Evolutionary conservation across 2,329 filamentous ascomycete genomes (phyloP), one percentile per base, ranked within the genome.

Genomic region (Lecanosticta acicola): DNA sequence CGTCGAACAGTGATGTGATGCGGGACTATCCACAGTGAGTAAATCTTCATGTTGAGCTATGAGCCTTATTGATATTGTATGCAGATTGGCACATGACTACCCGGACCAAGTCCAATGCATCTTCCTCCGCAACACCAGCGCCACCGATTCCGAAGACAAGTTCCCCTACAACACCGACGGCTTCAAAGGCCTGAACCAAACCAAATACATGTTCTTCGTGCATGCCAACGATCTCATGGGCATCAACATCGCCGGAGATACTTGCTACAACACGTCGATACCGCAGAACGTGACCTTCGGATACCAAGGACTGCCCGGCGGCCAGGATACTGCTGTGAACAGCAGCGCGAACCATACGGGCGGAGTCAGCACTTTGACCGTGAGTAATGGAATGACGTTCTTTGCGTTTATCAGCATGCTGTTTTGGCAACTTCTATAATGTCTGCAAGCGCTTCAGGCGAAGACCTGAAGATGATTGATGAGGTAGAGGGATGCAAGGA

Each of bases 201-300:
- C 72, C 24, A 77, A 71, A 53, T 90, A 87, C 68, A 89, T 90
- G 85, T 90, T 91, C 69, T 90, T 91, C 72, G 69, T 75, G 13
- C 75, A 83, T 14, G 77, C 85, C 0, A 80, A 88, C 62, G 85
- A 90, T 56, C 66, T 90, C 32, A 73, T 59, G 4, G 73, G 74
- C 2, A 66, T 87, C 49, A 83, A 90, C 57, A 80, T 90, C 48
- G 73, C 70, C 2, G 78, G 77, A 36, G 85, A 84, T 1, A 72
- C 83, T 47, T 89, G 85, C 62, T 74, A 79, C 57, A 89, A 88
- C 56, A 57, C 66, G 21, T 75, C 72, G 0, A 75, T 89, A 4
- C 64, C 69, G 32, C 84, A 89, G 64, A 87, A 88, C 50, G 71
- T 89, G 34, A 87, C 84, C 0, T 89, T 87, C 58, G 74, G 74